Percentiles rank a stretch among this genome's conserved stretches.
These are phyloP conservation scores for Monosporascus sp. DNA, from an alignment of 2,329 filamentous ascomycete genomes.

Conservation along the genomic window DNA sequence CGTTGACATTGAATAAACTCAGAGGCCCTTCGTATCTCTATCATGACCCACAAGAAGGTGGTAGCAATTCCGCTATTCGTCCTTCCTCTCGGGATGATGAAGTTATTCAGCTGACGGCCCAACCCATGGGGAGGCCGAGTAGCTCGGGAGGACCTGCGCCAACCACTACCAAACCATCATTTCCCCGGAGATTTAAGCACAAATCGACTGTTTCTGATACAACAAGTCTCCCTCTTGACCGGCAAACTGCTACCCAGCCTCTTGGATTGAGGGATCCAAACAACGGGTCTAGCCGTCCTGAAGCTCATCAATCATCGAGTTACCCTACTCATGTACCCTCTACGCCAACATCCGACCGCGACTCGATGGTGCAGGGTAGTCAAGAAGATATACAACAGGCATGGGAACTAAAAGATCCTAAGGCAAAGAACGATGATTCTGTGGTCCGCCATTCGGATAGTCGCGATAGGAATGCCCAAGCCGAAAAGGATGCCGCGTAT, in stretches of 20 bases:
- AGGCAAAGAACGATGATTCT: too few species aligned
- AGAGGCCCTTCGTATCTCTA: conserved; percentile 28
- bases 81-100: conserved; percentile 2
- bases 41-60: conserved; percentile 15
- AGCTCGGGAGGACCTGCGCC: neutral
- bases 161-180: neutral
- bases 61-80: conserved; percentile 6
- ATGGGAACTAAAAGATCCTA: too few species aligned
- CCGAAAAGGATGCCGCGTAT: neutral
- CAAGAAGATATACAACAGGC: too few species aligned
- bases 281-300: neutral
- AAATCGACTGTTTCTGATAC: neutral
- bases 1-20: conserved; percentile 23
- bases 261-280: neutral
- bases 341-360: too few species aligned
- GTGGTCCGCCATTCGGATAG: neutral
- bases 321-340: too few species aligned
- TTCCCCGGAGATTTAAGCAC: neutral
- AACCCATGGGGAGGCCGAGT: neutral
- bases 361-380: too few species aligned
- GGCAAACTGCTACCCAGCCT: neutral
- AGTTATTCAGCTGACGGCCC: neutral
- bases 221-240: neutral
- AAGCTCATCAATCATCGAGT: too few species aligned
- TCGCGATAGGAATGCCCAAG: neutral